Conservation (phyloP, 257 asterid genomes). For the Nicotiana knightiana region DNA sequence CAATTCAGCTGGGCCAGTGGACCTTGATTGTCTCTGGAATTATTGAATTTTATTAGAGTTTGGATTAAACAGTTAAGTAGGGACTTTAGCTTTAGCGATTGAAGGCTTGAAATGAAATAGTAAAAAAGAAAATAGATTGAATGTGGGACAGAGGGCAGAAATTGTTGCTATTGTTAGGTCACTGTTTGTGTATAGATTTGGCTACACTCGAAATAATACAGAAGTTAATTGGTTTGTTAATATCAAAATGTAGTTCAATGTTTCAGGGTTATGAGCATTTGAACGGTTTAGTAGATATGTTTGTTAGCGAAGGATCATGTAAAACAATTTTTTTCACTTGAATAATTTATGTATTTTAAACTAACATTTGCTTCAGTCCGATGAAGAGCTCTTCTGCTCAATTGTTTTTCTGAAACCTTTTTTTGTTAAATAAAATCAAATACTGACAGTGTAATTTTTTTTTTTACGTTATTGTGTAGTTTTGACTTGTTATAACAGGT, state of each 20-base stretch:
- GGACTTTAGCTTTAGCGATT: not conserved
- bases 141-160: constrained; percentile 3
- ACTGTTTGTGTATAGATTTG: not conserved
- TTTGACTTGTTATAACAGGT: too few species aligned
- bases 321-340: not conserved
- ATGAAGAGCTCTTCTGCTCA: too few species aligned
- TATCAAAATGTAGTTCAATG: not conserved
- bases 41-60: constrained; percentile 15
- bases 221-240: not conserved
- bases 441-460: too few species aligned
- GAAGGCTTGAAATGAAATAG: not conserved
- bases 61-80: not conserved
- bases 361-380: not conserved
- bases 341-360: not conserved
- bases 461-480: too few species aligned
- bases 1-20: constrained; percentile 27
- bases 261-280: not conserved
- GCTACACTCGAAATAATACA: not conserved
- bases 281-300: not conserved
- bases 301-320: not conserved
- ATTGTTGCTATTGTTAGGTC: not conserved
- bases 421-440: too few species aligned
- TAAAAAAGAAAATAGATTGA: not conserved
- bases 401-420: too few species aligned
- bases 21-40: constrained; percentile 32